Percentiles rank a stretch among this genome's conserved stretches.
Evolutionary conservation across 2,329 filamentous ascomycete species (phyloP).

Genomic region (Bipolaris gigantea): DNA sequence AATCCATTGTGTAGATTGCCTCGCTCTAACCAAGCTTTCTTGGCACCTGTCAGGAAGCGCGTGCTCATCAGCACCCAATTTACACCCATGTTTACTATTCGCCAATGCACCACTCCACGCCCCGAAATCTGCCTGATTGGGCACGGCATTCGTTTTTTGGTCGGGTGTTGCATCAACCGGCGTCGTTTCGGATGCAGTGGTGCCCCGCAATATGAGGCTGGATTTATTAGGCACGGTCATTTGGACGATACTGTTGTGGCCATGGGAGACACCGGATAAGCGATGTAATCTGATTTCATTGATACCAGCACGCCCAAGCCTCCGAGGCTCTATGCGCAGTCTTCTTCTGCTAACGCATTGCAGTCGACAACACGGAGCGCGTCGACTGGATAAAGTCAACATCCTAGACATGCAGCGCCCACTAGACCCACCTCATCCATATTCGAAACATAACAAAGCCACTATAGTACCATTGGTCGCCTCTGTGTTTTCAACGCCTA

Average conservation of each 20-base stretch:
- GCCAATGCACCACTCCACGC: constrained; percentile 12
- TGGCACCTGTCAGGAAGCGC: constrained; percentile 16
- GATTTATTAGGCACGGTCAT: constrained; percentile 5
- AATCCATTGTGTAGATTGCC: constrained; percentile 23
- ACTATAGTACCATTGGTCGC: background rate
- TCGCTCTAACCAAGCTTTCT: constrained; percentile 20
- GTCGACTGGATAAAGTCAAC: background rate
- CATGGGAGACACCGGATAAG: background rate
- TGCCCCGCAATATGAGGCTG: constrained; percentile 13
- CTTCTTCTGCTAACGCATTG: background rate
- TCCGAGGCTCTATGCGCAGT: background rate
- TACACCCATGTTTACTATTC: constrained; percentile 17
- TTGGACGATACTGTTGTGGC: background rate
- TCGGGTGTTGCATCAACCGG: constrained; percentile 22
- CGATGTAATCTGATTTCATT: background rate
- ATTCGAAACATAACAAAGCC: constrained; percentile 16
- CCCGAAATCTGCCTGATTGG: constrained; percentile 23
- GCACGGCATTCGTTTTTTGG: constrained; percentile 16
- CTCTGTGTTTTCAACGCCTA: background rate
- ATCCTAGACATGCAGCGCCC: constrained; percentile 5
- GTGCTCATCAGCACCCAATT: constrained; percentile 15
- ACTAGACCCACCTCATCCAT: background rate
- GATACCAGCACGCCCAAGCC: background rate
- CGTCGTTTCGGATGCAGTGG: constrained; percentile 17
- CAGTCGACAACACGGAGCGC: background rate